These are phyloP conservation scores for Paracorniculantispora psalliotae DNA, from an alignment of 2,329 filamentous ascomycete species.

Conservation along the genomic window DNA sequence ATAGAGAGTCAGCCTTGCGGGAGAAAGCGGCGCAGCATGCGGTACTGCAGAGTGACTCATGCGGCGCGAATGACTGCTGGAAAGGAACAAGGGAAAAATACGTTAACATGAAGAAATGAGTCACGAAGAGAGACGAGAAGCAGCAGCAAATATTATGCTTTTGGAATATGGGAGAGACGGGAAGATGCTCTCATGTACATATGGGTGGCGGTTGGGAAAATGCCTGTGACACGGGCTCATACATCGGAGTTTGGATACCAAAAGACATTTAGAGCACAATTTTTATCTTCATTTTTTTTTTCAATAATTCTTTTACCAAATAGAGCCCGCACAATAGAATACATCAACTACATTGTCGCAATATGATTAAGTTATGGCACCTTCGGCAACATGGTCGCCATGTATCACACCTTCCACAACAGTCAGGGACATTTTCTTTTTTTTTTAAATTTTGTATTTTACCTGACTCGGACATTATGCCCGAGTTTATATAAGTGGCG, in stretches of 20 bases:
- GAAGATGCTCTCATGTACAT: background rate
- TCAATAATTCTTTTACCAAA: background rate
- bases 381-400: too few relatives aligned
- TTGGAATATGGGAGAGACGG: background rate
- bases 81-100: too few relatives aligned
- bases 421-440: background rate
- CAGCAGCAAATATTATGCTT: background rate
- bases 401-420: background rate
- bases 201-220: background rate
- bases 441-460: background rate
- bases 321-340: too few relatives aligned
- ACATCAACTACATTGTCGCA: background rate
- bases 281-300: background rate
- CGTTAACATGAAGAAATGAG: background rate
- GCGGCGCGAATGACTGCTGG: too few relatives aligned
- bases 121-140: background rate
- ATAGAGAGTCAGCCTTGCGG: too few relatives aligned
- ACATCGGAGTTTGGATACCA: slow-evolving; percentile 6
- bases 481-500: slow-evolving; percentile 1
- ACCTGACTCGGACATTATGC: background rate
- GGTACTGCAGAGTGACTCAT: too few relatives aligned
- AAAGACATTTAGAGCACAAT: background rate
- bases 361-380: too few relatives aligned
- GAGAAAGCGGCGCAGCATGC: background rate
- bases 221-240: slow-evolving; percentile 1